phyloP scores from a whole-genome alignment of 2,329 filamentous ascomycete species.

The Xylariaceae sp. region DNA sequence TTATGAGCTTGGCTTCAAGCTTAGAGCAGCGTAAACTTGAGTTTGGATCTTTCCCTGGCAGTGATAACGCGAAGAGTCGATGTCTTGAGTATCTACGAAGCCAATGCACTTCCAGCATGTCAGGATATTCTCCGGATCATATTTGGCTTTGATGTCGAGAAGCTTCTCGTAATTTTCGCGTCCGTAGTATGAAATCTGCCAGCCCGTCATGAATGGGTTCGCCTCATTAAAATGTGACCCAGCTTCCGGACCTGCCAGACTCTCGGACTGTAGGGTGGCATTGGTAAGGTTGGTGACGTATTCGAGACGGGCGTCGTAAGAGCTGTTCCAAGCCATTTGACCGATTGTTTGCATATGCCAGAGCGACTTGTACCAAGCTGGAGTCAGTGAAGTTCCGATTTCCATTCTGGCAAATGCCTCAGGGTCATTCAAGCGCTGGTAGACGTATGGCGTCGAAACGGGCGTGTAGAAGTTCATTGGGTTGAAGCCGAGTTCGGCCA shows the following conservation, averaged over 20 bases:
- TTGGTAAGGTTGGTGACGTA: slow-evolving; percentile 16
- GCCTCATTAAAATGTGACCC: slow-evolving; percentile 20
- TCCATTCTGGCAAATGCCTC: not conserved
- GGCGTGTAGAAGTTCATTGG: slow-evolving; percentile 17
- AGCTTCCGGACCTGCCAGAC: slow-evolving; percentile 12
- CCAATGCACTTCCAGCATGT: slow-evolving; percentile 19
- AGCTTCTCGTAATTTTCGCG: slow-evolving; percentile 16
- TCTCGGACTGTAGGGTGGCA: slow-evolving; percentile 14
- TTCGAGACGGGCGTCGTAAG: slow-evolving; percentile 14
- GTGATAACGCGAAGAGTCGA: slow-evolving; percentile 8
- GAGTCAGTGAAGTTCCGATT: slow-evolving; percentile 13
- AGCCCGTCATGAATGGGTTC: slow-evolving; percentile 18
- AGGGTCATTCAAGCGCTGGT: slow-evolving; percentile 7
- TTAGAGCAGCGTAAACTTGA: slow-evolving; percentile 4
- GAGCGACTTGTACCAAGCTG: slow-evolving; percentile 19
- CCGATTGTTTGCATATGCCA: slow-evolving; percentile 18
- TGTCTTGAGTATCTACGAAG: slow-evolving; percentile 14
- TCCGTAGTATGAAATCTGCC: slow-evolving; percentile 17
- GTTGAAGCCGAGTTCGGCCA: slow-evolving; percentile 15
- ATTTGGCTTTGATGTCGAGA: slow-evolving; percentile 15
- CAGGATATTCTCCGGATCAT: slow-evolving; percentile 14
- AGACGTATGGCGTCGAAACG: slow-evolving; percentile 15
- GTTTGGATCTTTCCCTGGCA: slow-evolving; percentile 17
- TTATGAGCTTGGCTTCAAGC: no score
- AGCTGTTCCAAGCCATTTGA: slow-evolving; percentile 16